Evolutionary conservation across 148 eudicot genomes (phyloP).

Genomic region (Chenopodium album): DNA sequence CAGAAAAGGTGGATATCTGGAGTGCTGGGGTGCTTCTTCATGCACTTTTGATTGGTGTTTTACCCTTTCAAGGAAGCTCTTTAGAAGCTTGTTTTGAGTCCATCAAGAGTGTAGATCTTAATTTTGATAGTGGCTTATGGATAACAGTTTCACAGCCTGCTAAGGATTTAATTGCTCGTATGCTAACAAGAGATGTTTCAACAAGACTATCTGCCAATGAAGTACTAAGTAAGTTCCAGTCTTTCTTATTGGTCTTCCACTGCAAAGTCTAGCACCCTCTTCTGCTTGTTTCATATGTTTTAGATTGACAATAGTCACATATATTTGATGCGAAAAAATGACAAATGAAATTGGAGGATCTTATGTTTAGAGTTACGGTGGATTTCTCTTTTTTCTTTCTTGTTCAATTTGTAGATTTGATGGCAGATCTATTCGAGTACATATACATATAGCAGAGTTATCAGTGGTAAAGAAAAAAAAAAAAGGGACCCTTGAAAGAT

Average conservation of each 20-base stretch:
- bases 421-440: not conserved
- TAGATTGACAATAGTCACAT: not conserved
- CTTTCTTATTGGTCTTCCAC: constrained; percentile 5
- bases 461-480: not conserved
- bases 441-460: not conserved
- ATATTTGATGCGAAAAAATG: not conserved
- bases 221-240: constrained; percentile 45
- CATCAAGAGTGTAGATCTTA: constrained; percentile 44
- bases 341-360: not conserved
- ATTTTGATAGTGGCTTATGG: constrained; percentile 41
- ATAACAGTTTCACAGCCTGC: constrained; percentile 46
- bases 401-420: not conserved
- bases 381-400: not conserved
- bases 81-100: constrained; percentile 47
- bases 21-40: constrained; percentile 57
- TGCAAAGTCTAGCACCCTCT: not conserved
- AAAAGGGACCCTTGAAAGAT: not conserved
- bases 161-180: constrained; percentile 47
- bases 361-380: not conserved
- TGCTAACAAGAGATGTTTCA: constrained; percentile 54
- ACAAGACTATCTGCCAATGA: constrained; percentile 45
- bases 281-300: not conserved
- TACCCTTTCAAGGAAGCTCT: constrained; percentile 53
- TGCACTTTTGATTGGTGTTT: constrained; percentile 44
- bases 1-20: constrained; percentile 62